Evolutionary conservation across 805 yeast species (phyloP).

Genomic region (Wickerhamomyces ciferrii): DNA sequence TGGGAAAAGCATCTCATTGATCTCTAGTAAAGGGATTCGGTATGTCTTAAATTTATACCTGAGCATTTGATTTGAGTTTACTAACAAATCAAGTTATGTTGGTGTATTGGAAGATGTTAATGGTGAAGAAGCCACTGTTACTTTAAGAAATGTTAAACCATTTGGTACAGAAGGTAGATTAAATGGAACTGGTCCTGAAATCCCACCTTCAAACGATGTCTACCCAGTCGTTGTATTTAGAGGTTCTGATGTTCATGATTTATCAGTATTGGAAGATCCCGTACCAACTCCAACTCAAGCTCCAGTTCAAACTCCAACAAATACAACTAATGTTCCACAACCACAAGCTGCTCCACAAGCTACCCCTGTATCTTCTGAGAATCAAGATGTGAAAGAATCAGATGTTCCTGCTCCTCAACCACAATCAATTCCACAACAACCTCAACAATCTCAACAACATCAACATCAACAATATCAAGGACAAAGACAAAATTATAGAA

Average conservation of each 20-base stretch:
- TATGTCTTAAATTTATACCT: slow-evolving; percentile 24
- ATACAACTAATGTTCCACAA: slow-evolving; percentile 7
- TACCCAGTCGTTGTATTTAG: slow-evolving; percentile 79
- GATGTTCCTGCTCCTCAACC: slow-evolving; percentile 2
- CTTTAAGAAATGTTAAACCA: slow-evolving; percentile 72
- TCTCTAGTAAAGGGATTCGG: slow-evolving; percentile 71
- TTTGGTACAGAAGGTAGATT: slow-evolving; percentile 92
- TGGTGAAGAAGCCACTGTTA: slow-evolving; percentile 86
- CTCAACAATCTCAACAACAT: slow-evolving; percentile 2
- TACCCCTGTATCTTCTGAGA: background rate
- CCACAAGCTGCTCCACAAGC: slow-evolving; percentile 11
- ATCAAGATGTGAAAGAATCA: background rate
- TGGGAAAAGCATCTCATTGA: slow-evolving; percentile 82
- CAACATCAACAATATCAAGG: slow-evolving; percentile 2
- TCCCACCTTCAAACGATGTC: slow-evolving; percentile 61
- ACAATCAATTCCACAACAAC: background rate
- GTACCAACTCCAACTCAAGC: slow-evolving; percentile 22
- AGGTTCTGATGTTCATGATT: slow-evolving; percentile 89
- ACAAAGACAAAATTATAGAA: background rate
- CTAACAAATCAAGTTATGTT: slow-evolving; percentile 54
- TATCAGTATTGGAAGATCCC: slow-evolving; percentile 74
- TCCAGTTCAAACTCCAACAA: slow-evolving; percentile 10
- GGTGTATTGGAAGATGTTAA: slow-evolving; percentile 85
- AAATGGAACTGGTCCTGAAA: slow-evolving; percentile 62
- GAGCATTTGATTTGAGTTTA: slow-evolving; percentile 22